Conservation (phyloP, 371 early-diverging fungal genomes). For the Amoeboaphelidium protococcarum region DNA sequence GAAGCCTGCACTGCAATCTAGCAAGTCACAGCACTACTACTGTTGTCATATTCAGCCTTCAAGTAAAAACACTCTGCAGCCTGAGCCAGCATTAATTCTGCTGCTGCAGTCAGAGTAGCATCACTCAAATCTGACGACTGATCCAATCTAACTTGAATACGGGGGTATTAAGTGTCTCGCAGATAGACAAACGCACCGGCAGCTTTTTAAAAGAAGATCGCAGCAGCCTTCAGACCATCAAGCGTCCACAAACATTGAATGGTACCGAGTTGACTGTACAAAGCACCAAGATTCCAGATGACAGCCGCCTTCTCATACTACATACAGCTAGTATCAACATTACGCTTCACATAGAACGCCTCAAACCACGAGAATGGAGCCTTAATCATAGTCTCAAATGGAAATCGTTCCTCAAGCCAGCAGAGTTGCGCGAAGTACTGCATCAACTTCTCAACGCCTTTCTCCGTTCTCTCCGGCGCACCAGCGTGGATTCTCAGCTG, state of each 20-base stretch:
- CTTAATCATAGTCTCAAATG: constrained; percentile 14
- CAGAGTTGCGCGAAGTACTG: constrained; percentile 18
- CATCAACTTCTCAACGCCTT: constrained; percentile 16
- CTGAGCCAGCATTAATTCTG: constrained; percentile 18
- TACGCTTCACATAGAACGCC: constrained; percentile 9
- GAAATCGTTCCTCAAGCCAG: constrained; percentile 17
- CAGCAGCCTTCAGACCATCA: constrained; percentile 16
- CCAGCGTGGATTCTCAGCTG: constrained; percentile 22
- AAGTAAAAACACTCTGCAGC: constrained; percentile 21
- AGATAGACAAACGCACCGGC: constrained; percentile 15
- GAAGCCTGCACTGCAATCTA: constrained; percentile 16
- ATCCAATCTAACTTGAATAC: constrained; percentile 15
- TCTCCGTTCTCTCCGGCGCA: constrained; percentile 16
- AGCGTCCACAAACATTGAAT: constrained; percentile 10
- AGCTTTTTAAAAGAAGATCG: constrained; percentile 17
- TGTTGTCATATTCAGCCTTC: constrained; percentile 14
- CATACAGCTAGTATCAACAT: constrained; percentile 12
- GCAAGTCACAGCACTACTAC: constrained; percentile 10
- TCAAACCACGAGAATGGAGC: constrained; percentile 20
- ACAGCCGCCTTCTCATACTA: constrained; percentile 24
- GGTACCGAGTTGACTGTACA: constrained; percentile 15
- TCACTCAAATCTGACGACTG: constrained; percentile 13
- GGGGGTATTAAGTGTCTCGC: constrained; percentile 12
- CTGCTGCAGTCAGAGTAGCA: constrained; percentile 11
- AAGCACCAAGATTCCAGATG: constrained; percentile 19